These are phyloP conservation scores for Chimonanthus salicifolius DNA, from an alignment of 164 flowering plant species.

Conservation along the genomic window DNA sequence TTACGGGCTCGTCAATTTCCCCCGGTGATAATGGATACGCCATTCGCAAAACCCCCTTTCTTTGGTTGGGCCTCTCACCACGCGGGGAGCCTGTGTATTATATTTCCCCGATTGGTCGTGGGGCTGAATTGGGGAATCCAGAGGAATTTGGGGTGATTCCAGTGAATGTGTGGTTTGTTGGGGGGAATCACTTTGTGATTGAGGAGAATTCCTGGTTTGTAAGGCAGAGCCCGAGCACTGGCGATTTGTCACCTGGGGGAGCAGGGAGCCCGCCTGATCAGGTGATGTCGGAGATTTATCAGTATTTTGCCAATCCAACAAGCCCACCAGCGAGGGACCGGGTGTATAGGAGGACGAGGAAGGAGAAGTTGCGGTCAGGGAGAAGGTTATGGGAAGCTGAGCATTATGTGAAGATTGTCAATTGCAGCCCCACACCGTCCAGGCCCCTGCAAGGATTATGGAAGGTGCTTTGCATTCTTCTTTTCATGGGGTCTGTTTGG, in stretches of 20 bases:
- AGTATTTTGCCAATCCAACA: slow-evolving; percentile 67
- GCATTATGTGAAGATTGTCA: slow-evolving; percentile 69
- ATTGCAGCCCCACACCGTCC: slow-evolving; percentile 54
- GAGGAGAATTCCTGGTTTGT: slow-evolving; percentile 44
- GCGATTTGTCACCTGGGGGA: slow-evolving; percentile 13
- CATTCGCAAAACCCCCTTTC: slow-evolving; percentile 59
- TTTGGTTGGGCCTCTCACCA: slow-evolving; percentile 54
- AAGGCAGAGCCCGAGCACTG: slow-evolving; percentile 29
- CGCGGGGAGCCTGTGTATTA: slow-evolving; percentile 42
- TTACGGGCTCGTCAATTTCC: slow-evolving; percentile 57
- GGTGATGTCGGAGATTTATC: slow-evolving; percentile 62
- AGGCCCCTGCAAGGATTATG: slow-evolving; percentile 89
- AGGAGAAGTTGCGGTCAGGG: slow-evolving; percentile 47
- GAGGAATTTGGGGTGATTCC: slow-evolving; percentile 45
- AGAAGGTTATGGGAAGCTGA: slow-evolving; percentile 66
- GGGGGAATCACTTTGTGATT: slow-evolving; percentile 54
- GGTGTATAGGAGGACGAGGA: slow-evolving; percentile 59
- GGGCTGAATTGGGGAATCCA: slow-evolving; percentile 19
- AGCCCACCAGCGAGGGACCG: slow-evolving; percentile 54
- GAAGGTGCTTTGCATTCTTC: slow-evolving; percentile 51
- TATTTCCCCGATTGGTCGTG: slow-evolving; percentile 36
- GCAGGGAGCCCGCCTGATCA: slow-evolving; percentile 45
- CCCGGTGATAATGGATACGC: slow-evolving; percentile 37
- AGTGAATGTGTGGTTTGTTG: slow-evolving; percentile 61
- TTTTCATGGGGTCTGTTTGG: neutral